These are phyloP conservation scores for Wolfiporia cocos DNA, from an alignment of 1,284 basidiomycete species.

Conservation along the genomic window DNA sequence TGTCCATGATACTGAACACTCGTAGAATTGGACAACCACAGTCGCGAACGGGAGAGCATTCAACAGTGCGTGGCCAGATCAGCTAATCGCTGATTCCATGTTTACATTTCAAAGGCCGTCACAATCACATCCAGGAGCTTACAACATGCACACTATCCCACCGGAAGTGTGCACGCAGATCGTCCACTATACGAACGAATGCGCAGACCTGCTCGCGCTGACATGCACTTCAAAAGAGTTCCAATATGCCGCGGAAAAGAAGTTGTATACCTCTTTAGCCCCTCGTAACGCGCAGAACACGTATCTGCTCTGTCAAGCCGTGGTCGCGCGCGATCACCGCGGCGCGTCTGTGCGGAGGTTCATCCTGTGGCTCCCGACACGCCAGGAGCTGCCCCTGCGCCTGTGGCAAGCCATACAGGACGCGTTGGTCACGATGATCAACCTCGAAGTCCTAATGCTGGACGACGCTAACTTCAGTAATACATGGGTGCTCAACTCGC, in stretches of 20 bases:
- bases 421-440: conserved; percentile 18
- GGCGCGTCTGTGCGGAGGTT: conserved; percentile 24
- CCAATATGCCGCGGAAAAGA: conserved; percentile 22
- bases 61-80: too few relatives aligned
- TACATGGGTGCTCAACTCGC: conserved; percentile 23
- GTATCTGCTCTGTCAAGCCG: conserved; percentile 15
- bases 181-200: conserved; percentile 13
- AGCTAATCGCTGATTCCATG: too few relatives aligned
- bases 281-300: conserved; percentile 18
- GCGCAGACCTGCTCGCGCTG: conserved; percentile 20
- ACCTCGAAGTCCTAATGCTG: conserved; percentile 22
- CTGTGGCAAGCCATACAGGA: conserved; percentile 24
- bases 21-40: too few relatives aligned
- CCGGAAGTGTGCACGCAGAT: conserved; percentile 19
- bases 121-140: too few relatives aligned
- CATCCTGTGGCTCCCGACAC: conserved; percentile 19
- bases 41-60: too few relatives aligned
- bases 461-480: conserved; percentile 17
- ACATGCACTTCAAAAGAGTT: conserved; percentile 20
- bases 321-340: conserved; percentile 15
- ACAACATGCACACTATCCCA: conserved; percentile 16
- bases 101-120: too few relatives aligned
- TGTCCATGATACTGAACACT: too few relatives aligned
- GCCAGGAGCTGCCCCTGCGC: conserved; percentile 14
- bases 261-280: conserved; percentile 20